Conservation (phyloP, 2,329 filamentous ascomycete species). For the Cytospora schulzeri region DNA sequence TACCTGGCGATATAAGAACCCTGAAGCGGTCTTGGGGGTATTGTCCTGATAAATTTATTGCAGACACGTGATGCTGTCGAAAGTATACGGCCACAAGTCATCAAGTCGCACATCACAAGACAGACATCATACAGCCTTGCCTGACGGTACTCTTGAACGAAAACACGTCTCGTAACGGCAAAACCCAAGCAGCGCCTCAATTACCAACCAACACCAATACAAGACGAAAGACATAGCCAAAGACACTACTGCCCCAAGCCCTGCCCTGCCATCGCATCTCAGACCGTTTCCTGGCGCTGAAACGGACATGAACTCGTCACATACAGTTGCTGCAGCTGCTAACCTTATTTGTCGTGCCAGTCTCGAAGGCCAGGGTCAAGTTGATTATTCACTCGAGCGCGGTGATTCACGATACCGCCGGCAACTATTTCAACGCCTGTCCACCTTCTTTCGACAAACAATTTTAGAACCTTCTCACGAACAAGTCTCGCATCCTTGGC, state of each 20-base stretch:
- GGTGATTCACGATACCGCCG: constrained; percentile 6
- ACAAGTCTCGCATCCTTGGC: background rate
- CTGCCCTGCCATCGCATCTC: background rate
- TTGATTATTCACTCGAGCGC: background rate
- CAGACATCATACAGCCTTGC: too few relatives aligned
- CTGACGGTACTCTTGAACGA: too few relatives aligned
- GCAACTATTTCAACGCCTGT: background rate
- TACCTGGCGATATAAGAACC: too few relatives aligned
- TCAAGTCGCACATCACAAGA: too few relatives aligned
- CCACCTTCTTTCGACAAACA: background rate
- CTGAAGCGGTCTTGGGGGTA: too few relatives aligned
- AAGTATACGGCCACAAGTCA: too few relatives aligned
- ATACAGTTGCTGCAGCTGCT: background rate
- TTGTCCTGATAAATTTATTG: too few relatives aligned
- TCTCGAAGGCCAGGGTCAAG: too few relatives aligned
- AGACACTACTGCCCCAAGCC: background rate
- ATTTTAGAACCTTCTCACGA: background rate
- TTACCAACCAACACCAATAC: too few relatives aligned
- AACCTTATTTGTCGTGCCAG: background rate
- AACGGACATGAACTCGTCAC: background rate
- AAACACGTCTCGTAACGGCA: too few relatives aligned
- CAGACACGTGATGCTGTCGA: too few relatives aligned
- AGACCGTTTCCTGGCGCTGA: background rate
- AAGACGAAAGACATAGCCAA: background rate
- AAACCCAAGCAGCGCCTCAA: too few relatives aligned